Conservation (phyloP, 768 basidiomycete species). For the Tulasnella calospora region DNA sequence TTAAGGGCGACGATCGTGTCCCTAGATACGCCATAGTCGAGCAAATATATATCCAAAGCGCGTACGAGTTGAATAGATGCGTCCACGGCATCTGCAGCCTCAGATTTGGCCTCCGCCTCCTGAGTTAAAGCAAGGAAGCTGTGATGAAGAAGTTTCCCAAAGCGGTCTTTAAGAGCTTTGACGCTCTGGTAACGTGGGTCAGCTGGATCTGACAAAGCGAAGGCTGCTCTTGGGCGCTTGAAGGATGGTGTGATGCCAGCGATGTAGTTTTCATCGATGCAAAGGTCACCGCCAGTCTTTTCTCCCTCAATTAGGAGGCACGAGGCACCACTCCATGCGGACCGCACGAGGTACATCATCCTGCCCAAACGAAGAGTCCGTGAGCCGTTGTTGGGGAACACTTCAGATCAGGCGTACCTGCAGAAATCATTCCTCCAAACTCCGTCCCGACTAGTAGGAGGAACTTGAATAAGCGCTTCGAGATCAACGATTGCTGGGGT, state of each 20-base stretch:
- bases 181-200: slow-evolving; percentile 72
- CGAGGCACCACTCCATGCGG: slow-evolving; percentile 73
- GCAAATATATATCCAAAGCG: slow-evolving; percentile 68
- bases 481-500: slow-evolving; percentile 63
- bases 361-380: slow-evolving; percentile 36
- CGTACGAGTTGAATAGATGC: slow-evolving; percentile 68
- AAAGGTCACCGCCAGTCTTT: slow-evolving; percentile 43
- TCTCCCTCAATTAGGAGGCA: slow-evolving; percentile 63
- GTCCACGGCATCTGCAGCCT: slow-evolving; percentile 74
- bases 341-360: slow-evolving; percentile 63
- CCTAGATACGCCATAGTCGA: slow-evolving; percentile 63
- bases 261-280: slow-evolving; percentile 61
- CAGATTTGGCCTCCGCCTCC: slow-evolving; percentile 45
- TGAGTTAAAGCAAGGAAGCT: slow-evolving; percentile 63
- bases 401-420: slow-evolving; percentile 46
- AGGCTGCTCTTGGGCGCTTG: slow-evolving; percentile 66
- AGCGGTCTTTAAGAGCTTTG: slow-evolving; percentile 51
- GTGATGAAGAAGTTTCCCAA: slow-evolving; percentile 61
- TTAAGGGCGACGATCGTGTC: slow-evolving; percentile 57
- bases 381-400: not conserved
- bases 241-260: slow-evolving; percentile 63
- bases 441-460: slow-evolving; percentile 55
- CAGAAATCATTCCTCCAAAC: slow-evolving; percentile 77
- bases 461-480: slow-evolving; percentile 54
- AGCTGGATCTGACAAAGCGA: slow-evolving; percentile 63